A percentile compares a stretch with the other conserved stretches of the same genome.
phyloP scores from a whole-genome alignment of 1,284 basidiomycete species.

The Cryptococcus deneoformans region DNA sequence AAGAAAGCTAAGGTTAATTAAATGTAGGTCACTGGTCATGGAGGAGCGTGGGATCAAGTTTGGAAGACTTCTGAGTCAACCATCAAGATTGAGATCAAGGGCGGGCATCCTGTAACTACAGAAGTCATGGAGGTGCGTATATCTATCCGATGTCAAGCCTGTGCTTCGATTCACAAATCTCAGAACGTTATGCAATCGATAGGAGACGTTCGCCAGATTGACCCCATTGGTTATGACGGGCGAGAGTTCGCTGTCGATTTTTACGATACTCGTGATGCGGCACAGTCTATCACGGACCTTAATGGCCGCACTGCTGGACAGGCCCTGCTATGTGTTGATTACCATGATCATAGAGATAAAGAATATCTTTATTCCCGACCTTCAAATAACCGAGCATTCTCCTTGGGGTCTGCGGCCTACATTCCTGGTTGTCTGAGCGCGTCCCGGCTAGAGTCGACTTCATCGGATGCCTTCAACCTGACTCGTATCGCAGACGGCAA shows the following conservation, averaged over 20 bases:
- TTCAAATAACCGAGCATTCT: slow-evolving; percentile 3
- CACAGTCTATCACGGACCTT: slow-evolving; percentile 21
- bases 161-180: background rate
- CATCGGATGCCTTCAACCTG: slow-evolving; percentile 11
- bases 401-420: slow-evolving; percentile 22
- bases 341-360: background rate
- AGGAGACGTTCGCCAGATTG: slow-evolving; percentile 23
- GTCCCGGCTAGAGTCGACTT: background rate
- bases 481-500: background rate
- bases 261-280: slow-evolving; percentile 36
- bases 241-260: slow-evolving; percentile 38
- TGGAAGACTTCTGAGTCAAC: slow-evolving; percentile 19
- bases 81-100: slow-evolving; percentile 19
- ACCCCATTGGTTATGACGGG: slow-evolving; percentile 15
- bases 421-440: slow-evolving; percentile 5
- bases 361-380: background rate
- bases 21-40: slow-evolving; percentile 14
- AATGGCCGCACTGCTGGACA: slow-evolving; percentile 15
- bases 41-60: slow-evolving; percentile 17
- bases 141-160: background rate
- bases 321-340: slow-evolving; percentile 12
- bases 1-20: background rate
- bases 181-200: slow-evolving; percentile 20
- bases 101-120: slow-evolving; percentile 6
- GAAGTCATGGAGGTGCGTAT: slow-evolving; percentile 18